Percentiles rank a stretch among this genome's conserved stretches.
phyloP scores from a whole-genome alignment of 345 rosid genomes.

The Gossypium mustelinum region DNA sequence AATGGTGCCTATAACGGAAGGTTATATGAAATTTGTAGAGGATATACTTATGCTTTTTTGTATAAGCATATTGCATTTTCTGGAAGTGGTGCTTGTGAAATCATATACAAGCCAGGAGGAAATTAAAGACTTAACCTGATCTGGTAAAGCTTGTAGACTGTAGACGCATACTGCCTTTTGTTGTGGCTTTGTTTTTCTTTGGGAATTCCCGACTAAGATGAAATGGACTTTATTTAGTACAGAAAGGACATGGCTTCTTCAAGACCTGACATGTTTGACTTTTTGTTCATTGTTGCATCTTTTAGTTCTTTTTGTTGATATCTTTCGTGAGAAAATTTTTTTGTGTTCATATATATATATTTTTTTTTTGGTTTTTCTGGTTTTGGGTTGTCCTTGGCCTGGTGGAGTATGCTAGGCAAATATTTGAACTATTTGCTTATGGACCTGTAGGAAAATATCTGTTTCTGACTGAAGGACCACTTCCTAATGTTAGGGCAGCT shows the following conservation, averaged over 20 bases:
- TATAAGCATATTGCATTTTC: conserved; percentile 5
- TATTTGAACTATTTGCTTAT: conserved; percentile 11
- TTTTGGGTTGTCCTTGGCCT: not conserved
- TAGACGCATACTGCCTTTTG: not conserved
- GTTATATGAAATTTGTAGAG: conserved; percentile 7
- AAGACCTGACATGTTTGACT: not conserved
- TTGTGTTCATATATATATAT: not conserved
- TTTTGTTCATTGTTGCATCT: not conserved
- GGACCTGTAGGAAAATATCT: not conserved
- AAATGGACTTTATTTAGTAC: not conserved
- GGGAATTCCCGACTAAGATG: not conserved
- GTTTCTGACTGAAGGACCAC: not conserved
- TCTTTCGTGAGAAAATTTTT: conserved; percentile 1
- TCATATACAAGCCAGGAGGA: conserved; percentile 9
- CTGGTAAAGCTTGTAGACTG: conserved; percentile 11
- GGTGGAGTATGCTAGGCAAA: conserved; percentile 8
- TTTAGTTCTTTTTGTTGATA: not conserved
- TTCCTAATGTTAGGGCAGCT: not conserved
- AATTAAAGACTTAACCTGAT: conserved; percentile 10
- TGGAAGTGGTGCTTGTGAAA: conserved; percentile 6
- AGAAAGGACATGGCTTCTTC: not conserved
- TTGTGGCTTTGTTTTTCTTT: not conserved
- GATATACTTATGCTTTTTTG: conserved; percentile 2
- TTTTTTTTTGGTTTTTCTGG: not conserved
- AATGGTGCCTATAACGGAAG: conserved; percentile 14